These are phyloP conservation scores for Juglanconis oblonga DNA, from an alignment of 2,329 filamentous ascomycete species.

Conservation along the genomic window DNA sequence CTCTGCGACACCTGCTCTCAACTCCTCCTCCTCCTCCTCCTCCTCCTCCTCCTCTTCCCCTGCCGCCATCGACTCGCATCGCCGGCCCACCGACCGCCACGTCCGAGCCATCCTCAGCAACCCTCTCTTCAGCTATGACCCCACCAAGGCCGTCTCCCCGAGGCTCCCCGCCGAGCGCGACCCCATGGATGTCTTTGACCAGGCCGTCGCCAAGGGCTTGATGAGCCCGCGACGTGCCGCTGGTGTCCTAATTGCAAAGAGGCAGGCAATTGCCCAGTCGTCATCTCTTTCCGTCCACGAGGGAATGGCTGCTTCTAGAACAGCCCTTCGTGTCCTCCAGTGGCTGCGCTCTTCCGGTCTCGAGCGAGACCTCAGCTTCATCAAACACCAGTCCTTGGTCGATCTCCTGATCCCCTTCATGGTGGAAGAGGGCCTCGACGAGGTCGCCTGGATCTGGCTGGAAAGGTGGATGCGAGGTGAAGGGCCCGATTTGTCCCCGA, in stretches of 20 bases:
- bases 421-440: constrained; percentile 50
- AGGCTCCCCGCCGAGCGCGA: constrained; percentile 28
- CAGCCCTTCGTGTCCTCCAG: constrained; percentile 45
- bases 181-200: constrained; percentile 54
- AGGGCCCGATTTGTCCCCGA: constrained; percentile 15
- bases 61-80: constrained; percentile 18
- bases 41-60: constrained; percentile 10
- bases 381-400: constrained; percentile 37
- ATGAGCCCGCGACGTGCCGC: constrained; percentile 53
- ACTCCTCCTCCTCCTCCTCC: constrained; percentile 11
- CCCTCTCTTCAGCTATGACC: constrained; percentile 47
- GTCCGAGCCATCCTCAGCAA: constrained; percentile 56
- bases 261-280: constrained; percentile 36
- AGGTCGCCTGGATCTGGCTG: constrained; percentile 53
- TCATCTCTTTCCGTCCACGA: constrained; percentile 29
- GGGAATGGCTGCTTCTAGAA: constrained; percentile 39
- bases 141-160: constrained; percentile 26
- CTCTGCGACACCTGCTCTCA: constrained; percentile 14
- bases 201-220: constrained; percentile 52
- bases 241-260: constrained; percentile 51
- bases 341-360: constrained; percentile 53
- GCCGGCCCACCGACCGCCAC: constrained; percentile 46
- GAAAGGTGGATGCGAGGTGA: constrained; percentile 33
- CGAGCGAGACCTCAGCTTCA: constrained; percentile 44
- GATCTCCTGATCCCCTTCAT: constrained; percentile 45